Evolutionary conservation across 2,329 filamentous ascomycete genomes (phyloP), one percentile per base, ranked within the genome.

Genomic region (Cercospora berteroae): DNA sequence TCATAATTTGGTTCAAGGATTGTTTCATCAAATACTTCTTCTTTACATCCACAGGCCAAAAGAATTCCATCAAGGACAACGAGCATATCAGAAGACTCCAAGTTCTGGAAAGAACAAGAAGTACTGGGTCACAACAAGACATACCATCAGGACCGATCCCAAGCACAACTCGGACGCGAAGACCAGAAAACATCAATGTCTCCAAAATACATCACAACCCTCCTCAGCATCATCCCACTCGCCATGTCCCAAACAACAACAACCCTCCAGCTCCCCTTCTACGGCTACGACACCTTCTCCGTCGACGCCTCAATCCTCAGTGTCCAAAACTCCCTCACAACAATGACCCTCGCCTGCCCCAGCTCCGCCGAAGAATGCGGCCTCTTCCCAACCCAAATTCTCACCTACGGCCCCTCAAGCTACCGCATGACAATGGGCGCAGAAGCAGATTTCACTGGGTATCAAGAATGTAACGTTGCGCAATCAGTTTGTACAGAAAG

Each of bases 381-480:
- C 9, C 69, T 73, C 52, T 71, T 72, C 56, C 68, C 71, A 18
- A 44, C 27, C 3, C 70, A 72, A 48, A 70, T 70, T 12, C 33
- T 73, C 12, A 71, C 66, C 31, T 60, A 66, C 13, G 71, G 72
- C 3, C 67, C 72, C 7, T 69, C 63, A 12, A 72, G 69, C 3
- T 73, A 72, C 56, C 60, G 68, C 42, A 72, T 72, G 69, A 50
- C 65, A 44, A 70, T 71, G 65, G 64, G 56, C 36, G 63, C 29
- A 5, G 69, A 55, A 8, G 63, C 57, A 9, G 70, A 62, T 4
- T 73, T 70, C 56, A 65, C 63, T 6, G 69, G 69, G 1, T 70
- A 64, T 20, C 71, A 73, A 63, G 57, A 68, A 16, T 73, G 71
- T 36, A 52, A 56, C 4, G 63, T 65, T 3, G 44, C 33, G 9